Conservation (phyloP, 108 stramenopile genomes). For the Poteriospumella lacustris region DNA sequence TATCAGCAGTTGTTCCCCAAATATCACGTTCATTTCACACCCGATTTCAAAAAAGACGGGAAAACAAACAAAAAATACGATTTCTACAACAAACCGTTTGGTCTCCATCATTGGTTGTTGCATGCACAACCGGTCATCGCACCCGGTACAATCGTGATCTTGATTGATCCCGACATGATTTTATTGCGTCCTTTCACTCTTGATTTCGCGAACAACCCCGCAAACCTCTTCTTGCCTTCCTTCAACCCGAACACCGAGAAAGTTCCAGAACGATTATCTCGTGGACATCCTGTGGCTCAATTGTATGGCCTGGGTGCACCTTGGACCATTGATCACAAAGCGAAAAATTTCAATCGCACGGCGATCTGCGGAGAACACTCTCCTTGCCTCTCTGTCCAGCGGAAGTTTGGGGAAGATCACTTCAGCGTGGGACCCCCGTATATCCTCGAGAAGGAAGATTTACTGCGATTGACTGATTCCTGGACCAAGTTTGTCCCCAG, state of each 20-base stretch:
- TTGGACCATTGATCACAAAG: constrained; percentile 59
- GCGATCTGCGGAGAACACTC: constrained; percentile 60
- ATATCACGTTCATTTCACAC: constrained; percentile 51
- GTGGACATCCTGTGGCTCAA: constrained; percentile 75
- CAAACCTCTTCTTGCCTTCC: constrained; percentile 38
- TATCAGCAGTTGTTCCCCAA: constrained; percentile 36
- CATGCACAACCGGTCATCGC: constrained; percentile 25
- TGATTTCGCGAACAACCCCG: constrained; percentile 42
- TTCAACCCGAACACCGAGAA: not conserved
- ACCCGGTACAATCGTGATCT: constrained; percentile 68
- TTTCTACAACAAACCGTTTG: constrained; percentile 51
- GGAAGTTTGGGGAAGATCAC: constrained; percentile 52
- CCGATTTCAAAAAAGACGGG: constrained; percentile 46
- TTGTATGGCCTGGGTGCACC: constrained; percentile 70
- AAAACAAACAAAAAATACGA: constrained; percentile 31
- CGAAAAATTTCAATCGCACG: constrained; percentile 54
- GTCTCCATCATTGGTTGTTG: constrained; percentile 39
- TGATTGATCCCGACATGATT: constrained; percentile 92
- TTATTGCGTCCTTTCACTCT: constrained; percentile 68
- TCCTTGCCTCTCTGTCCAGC: constrained; percentile 36
- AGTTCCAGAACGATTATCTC: constrained; percentile 47
- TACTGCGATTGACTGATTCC: constrained; percentile 62
- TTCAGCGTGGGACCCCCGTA: constrained; percentile 89
- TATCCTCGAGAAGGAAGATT: constrained; percentile 70
- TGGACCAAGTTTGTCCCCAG: constrained; percentile 71